These are phyloP conservation scores for Colletotrichum magnum DNA, from an alignment of 2,329 filamentous ascomycete species.

Conservation along the genomic window DNA sequence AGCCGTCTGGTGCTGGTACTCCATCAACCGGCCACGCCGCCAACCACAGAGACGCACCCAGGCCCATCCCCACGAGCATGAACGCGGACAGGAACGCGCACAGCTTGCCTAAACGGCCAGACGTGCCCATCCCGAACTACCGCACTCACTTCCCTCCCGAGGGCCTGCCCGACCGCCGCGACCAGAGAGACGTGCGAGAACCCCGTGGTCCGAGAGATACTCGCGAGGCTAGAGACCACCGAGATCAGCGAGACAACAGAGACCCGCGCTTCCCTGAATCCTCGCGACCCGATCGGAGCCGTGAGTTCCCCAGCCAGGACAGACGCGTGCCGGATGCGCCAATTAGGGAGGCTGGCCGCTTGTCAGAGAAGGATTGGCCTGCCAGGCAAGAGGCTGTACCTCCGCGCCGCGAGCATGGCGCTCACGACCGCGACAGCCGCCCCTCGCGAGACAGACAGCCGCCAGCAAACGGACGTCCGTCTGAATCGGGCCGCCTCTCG, in stretches of 20 bases:
- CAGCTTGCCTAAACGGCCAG: slow-evolving; percentile 69
- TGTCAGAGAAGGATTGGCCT: slow-evolving; percentile 56
- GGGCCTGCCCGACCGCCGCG: slow-evolving; percentile 44
- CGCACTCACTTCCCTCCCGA: slow-evolving; percentile 58
- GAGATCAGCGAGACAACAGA: slow-evolving; percentile 52
- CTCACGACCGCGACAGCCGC: slow-evolving; percentile 56
- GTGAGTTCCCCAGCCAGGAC: slow-evolving; percentile 58
- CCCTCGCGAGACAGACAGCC: slow-evolving; percentile 50
- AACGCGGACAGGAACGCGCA: slow-evolving; percentile 24
- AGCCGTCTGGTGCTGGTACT: slow-evolving; percentile 36
- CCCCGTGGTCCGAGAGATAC: slow-evolving; percentile 50
- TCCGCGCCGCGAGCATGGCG: slow-evolving; percentile 52
- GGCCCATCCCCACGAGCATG: slow-evolving; percentile 51
- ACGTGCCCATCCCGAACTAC: slow-evolving; percentile 67
- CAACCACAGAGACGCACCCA: slow-evolving; percentile 49
- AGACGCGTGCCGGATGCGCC: slow-evolving; percentile 57
- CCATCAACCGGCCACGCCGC: slow-evolving; percentile 31
- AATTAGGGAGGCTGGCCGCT: slow-evolving; percentile 53
- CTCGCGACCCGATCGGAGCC: slow-evolving; percentile 56
- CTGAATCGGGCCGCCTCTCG: slow-evolving; percentile 45
- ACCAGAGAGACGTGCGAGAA: slow-evolving; percentile 50
- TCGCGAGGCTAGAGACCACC: slow-evolving; percentile 43
- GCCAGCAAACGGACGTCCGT: slow-evolving; percentile 44
- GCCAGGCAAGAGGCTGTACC: slow-evolving; percentile 48
- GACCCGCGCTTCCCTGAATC: slow-evolving; percentile 57